These are phyloP conservation scores for Rhododendron ferrugineum DNA, from an alignment of 148 eudicot genomes.

Conservation along the genomic window DNA sequence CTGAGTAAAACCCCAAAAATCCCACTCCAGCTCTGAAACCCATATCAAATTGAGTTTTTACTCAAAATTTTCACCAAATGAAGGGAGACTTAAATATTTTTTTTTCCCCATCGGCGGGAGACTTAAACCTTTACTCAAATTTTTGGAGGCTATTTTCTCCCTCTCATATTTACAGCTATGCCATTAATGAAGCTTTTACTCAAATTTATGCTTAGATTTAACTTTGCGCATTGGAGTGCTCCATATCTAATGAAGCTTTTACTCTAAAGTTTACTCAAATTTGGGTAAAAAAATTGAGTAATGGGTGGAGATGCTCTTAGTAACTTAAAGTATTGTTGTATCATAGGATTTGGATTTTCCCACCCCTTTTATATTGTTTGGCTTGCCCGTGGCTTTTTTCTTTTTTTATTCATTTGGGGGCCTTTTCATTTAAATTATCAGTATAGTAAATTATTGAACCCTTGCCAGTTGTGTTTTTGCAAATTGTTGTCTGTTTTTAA, in stretches of 20 bases:
- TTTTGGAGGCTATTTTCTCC: neutral
- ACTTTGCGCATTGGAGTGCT: neutral
- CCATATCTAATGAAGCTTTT: no score
- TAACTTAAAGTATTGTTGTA: neutral
- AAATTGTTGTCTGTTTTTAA: neutral
- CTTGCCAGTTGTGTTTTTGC: neutral
- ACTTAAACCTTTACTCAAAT: no score
- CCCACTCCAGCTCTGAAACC: neutral
- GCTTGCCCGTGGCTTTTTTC: neutral
- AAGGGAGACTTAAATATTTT: no score
- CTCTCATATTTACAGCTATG: neutral
- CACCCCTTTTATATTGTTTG: neutral
- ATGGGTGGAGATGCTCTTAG: neutral
- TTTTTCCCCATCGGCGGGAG: no score
- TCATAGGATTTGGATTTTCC: neutral
- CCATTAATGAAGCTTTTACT: neutral
- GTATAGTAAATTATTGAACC: neutral
- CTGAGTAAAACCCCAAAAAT: neutral
- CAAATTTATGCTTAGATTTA: neutral
- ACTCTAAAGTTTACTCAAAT: no score
- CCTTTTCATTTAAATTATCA: neutral
- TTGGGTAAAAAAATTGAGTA: neutral
- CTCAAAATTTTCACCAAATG: no score
- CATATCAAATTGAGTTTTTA: neutral
- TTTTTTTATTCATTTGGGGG: neutral